Percentiles rank a stretch among this genome's conserved stretches.
Evolutionary conservation across 352 stramenopile genomes (phyloP).

Genomic region (Thalassiosira pacifica): DNA sequence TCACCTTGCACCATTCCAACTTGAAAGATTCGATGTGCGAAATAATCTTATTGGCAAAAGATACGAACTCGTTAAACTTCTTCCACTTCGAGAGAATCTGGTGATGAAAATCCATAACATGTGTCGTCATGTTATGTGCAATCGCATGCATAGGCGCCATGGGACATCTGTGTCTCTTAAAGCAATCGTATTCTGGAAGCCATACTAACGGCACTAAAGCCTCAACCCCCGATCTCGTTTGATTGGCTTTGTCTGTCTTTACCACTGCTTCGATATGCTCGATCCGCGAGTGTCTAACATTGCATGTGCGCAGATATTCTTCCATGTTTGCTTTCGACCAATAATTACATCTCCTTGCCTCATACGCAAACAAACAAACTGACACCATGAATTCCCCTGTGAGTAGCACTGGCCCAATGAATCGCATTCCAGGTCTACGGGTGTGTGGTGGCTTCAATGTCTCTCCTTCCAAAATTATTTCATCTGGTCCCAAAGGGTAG

Average conservation of each 20-base stretch:
- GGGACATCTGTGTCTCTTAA: constrained; percentile 1
- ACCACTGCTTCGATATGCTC: no score
- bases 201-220: background rate
- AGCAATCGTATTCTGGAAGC: background rate
- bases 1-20: constrained; percentile 34
- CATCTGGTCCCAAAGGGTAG: no score
- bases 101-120: constrained; percentile 35
- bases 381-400: no score
- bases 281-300: no score
- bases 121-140: constrained; percentile 11
- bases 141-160: constrained; percentile 18
- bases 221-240: background rate
- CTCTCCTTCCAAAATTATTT: no score
- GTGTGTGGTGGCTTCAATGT: no score
- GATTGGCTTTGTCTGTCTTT: background rate
- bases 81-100: constrained; percentile 13
- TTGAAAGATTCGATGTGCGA: constrained; percentile 12
- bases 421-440: no score
- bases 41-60: constrained; percentile 28
- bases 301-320: no score
- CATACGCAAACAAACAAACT: no score
- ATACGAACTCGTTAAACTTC: background rate
- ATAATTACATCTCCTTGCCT: no score
- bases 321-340: no score
- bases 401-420: no score